phyloP scores from a whole-genome alignment of 1,284 basidiomycete species.

The Leccinum brunneo-olivaceum region DNA sequence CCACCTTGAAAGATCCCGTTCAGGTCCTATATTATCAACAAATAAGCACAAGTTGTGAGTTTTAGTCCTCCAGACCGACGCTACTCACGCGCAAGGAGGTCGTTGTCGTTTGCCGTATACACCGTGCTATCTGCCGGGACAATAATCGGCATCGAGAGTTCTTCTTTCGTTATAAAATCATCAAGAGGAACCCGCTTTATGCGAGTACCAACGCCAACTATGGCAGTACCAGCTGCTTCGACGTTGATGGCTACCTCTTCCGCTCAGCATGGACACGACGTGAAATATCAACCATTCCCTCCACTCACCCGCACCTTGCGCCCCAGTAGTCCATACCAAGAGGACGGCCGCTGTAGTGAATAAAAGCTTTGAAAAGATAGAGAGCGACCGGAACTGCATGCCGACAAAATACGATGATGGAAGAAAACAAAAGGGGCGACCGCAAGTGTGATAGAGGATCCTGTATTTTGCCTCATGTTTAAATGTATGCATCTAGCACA shows the following conservation, averaged over 20 bases:
- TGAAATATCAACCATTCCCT: background rate
- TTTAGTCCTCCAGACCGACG: no score
- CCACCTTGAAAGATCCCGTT: background rate
- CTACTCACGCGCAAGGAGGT: no score
- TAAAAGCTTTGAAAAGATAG: background rate
- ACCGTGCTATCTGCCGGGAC: no score
- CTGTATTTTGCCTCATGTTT: background rate
- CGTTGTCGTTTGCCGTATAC: no score
- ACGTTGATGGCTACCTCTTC: conserved; percentile 6
- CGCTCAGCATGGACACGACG: conserved; percentile 2
- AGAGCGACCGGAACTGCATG: conserved; percentile 5
- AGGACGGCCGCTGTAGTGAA: background rate
- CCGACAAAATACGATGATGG: background rate
- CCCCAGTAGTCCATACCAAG: conserved; percentile 7
- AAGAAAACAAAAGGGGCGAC: background rate
- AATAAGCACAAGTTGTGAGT: no score
- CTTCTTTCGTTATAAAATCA: background rate
- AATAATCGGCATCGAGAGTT: no score
- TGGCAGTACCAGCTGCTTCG: background rate
- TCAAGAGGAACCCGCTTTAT: background rate
- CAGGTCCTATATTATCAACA: no score
- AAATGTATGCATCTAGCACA: no score
- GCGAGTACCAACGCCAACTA: conserved; percentile 1
- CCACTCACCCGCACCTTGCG: conserved; percentile 13
- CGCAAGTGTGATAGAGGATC: background rate